A percentile compares a stretch with the other conserved stretches of the same genome.
Evolutionary conservation across 2,329 filamentous ascomycete genomes (phyloP).

Genomic region (Phoma sp.): DNA sequence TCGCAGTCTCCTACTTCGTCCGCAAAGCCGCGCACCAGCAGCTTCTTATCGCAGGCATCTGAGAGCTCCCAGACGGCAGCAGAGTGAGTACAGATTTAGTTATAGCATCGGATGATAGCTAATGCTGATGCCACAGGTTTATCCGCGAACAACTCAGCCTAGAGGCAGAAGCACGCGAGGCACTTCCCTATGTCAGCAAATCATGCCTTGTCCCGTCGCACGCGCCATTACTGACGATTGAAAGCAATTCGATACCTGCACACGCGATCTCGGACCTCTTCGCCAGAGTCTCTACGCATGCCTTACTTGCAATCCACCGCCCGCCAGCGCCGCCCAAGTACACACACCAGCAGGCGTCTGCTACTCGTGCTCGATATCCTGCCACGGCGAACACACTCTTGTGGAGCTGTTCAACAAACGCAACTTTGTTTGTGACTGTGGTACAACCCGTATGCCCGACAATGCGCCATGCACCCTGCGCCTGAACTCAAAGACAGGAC

Average conservation of each 20-base stretch:
- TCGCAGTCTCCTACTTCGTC: constrained; percentile 30
- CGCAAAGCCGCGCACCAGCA: constrained; percentile 45
- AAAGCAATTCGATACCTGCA: constrained; percentile 92
- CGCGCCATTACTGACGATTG: constrained; percentile 20
- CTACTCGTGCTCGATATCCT: constrained; percentile 96
- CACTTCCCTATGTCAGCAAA: constrained; percentile 80
- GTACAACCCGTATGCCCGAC: constrained; percentile 78
- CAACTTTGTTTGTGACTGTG: constrained; percentile 96
- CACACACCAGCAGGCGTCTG: constrained; percentile 84
- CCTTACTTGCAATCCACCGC: constrained; percentile 88
- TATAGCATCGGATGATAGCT: not conserved
- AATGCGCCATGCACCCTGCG: constrained; percentile 79
- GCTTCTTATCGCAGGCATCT: constrained; percentile 55
- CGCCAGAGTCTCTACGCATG: constrained; percentile 92
- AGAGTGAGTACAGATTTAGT: constrained; percentile 43
- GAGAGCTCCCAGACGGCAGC: constrained; percentile 63
- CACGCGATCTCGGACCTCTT: constrained; percentile 84
- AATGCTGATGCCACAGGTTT: constrained; percentile 64
- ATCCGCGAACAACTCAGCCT: constrained; percentile 88
- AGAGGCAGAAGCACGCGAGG: constrained; percentile 93
- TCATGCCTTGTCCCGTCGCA: constrained; percentile 7
- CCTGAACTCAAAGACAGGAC: constrained; percentile 73
- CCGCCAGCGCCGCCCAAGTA: constrained; percentile 66
- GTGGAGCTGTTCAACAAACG: constrained; percentile 97
- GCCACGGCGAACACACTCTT: constrained; percentile 91